Conservation (phyloP, 1,139 yeast species). For the Saccharomyces hybrid region DNA sequence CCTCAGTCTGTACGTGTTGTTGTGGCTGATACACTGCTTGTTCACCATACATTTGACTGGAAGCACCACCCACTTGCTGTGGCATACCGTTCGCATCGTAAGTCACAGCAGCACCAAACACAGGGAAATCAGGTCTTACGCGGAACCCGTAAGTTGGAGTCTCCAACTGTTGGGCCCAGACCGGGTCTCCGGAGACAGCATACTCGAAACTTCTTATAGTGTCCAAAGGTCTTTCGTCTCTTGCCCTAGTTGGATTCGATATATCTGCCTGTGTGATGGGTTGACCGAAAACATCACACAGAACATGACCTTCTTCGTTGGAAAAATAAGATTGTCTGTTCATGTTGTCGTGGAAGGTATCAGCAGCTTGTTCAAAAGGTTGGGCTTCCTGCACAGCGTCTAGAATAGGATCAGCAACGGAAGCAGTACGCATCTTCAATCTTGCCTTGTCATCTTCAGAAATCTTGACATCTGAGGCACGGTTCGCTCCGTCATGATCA, state of each 20-base stretch:
- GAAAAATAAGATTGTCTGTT: slow-evolving; percentile 25
- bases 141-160: slow-evolving; percentile 74
- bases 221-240: slow-evolving; percentile 95
- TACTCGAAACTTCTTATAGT: slow-evolving; percentile 90
- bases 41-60: slow-evolving; percentile 30
- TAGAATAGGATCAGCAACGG: slow-evolving; percentile 80
- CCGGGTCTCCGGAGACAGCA: slow-evolving; percentile 79
- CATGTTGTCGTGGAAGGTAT: slow-evolving; percentile 26
- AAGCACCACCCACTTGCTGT: background rate
- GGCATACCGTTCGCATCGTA: slow-evolving; percentile 34
- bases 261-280: slow-evolving; percentile 69
- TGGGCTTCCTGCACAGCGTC: slow-evolving; percentile 91
- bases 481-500: slow-evolving; percentile 7
- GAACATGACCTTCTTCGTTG: slow-evolving; percentile 27
- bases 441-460: slow-evolving; percentile 39
- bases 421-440: slow-evolving; percentile 48
- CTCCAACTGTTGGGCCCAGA: slow-evolving; percentile 74
- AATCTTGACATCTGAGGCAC: slow-evolving; percentile 26
- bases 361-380: slow-evolving; percentile 80
- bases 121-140: slow-evolving; percentile 49
- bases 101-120: slow-evolving; percentile 46
- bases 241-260: slow-evolving; percentile 84
- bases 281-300: slow-evolving; percentile 77
- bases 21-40: slow-evolving; percentile 58
- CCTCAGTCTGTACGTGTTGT: slow-evolving; percentile 26